Conservation (phyloP, 164 flowering plant genomes). For the Litsea cubeba region DNA sequence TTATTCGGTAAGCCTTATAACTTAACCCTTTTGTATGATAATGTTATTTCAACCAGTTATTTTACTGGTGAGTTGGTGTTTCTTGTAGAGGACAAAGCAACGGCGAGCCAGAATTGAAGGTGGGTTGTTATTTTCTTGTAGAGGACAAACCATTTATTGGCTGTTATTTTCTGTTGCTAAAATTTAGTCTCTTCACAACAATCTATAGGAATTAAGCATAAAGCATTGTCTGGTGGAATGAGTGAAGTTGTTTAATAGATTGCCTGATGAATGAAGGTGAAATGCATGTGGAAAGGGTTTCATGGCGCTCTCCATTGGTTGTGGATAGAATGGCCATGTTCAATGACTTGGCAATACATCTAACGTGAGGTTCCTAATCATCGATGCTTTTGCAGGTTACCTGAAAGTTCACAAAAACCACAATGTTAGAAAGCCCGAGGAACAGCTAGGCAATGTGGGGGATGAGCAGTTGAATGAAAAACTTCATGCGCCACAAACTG, state of each 20-base stretch:
- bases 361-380: not conserved
- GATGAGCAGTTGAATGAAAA: no score
- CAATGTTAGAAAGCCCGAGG: no score
- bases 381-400: not conserved
- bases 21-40: not conserved
- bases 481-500: no score
- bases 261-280: not conserved
- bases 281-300: not conserved
- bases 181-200: not conserved
- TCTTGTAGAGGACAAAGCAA: not conserved
- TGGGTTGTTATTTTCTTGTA: not conserved
- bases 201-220: not conserved
- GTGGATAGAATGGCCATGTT: not conserved
- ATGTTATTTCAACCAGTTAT: not conserved
- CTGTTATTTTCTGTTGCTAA: not conserved
- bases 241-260: not conserved
- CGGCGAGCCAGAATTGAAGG: not conserved
- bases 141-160: not conserved
- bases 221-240: not conserved
- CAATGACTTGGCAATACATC: not conserved
- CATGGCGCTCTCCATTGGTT: not conserved
- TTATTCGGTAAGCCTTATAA: not conserved
- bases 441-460: no score
- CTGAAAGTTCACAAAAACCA: not conserved
- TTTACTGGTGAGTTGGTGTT: not conserved